A percentile compares a stretch with the other conserved stretches of the same genome.
These are phyloP conservation scores for Arthrobotrys sphaeroides DNA, from an alignment of 2,329 filamentous ascomycete species.

Conservation along the genomic window DNA sequence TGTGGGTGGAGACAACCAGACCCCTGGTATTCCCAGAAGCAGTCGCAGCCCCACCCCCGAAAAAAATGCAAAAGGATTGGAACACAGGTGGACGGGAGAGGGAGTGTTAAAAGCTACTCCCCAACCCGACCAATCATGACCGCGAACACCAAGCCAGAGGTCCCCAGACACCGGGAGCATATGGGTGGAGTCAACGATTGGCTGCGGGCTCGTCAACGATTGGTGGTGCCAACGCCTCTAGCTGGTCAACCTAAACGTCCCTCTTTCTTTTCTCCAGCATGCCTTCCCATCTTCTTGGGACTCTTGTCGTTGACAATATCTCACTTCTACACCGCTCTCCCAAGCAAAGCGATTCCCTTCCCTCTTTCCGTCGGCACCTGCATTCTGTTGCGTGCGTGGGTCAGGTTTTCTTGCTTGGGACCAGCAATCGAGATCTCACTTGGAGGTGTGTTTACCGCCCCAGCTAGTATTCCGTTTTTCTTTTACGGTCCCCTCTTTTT, in stretches of 20 bases:
- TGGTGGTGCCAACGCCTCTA: constrained; percentile 47
- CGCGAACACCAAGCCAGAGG: constrained; percentile 33
- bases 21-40: constrained; percentile 46
- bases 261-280: constrained; percentile 40
- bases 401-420: constrained; percentile 51
- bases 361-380: constrained; percentile 29
- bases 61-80: constrained; percentile 40
- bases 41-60: constrained; percentile 45
- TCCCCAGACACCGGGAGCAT: constrained; percentile 47
- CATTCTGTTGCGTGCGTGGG: constrained; percentile 49
- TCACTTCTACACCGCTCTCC: constrained; percentile 43
- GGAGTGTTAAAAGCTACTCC: constrained; percentile 32
- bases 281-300: constrained; percentile 50
- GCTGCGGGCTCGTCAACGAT: constrained; percentile 47
- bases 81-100: constrained; percentile 35
- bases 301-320: constrained; percentile 42
- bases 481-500: constrained; percentile 45
- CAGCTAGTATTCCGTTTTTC: constrained; percentile 16
- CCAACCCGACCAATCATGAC: constrained; percentile 35
- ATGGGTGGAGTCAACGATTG: constrained; percentile 53
- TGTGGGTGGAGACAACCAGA: constrained; percentile 43
- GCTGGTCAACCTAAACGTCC: constrained; percentile 37
- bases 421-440: constrained; percentile 38
- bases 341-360: constrained; percentile 41
- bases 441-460: constrained; percentile 43